A percentile compares a stretch with the other conserved stretches of the same genome.
Evolutionary conservation across 192 early-diverging fungal species (phyloP).

Genomic region (Kickxella alabastrina): DNA sequence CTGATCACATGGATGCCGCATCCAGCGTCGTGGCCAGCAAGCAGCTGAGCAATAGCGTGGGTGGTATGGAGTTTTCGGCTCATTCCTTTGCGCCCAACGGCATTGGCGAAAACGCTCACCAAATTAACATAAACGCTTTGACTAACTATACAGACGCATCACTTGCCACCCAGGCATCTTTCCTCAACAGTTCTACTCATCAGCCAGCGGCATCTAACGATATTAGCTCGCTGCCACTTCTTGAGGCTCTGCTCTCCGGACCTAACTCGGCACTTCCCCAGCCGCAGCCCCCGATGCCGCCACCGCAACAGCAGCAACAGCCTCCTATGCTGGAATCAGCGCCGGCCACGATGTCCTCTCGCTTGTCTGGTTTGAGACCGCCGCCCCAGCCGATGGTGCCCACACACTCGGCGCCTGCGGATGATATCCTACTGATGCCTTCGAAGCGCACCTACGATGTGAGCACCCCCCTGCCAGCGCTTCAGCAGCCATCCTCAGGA

Average conservation of each 20-base stretch:
- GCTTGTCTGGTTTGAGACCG: neutral
- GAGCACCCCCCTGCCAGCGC: too few relatives aligned
- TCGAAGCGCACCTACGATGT: too few relatives aligned
- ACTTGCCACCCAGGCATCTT: neutral
- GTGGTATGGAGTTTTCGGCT: neutral
- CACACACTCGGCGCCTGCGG: too few relatives aligned
- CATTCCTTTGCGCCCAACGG: neutral
- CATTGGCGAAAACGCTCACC: constrained; percentile 1
- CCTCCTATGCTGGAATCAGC: constrained; percentile 23
- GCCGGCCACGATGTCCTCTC: constrained; percentile 10
- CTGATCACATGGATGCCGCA: neutral
- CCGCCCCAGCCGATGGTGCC: too few relatives aligned
- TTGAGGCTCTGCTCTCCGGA: constrained; percentile 43
- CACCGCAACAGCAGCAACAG: neutral
- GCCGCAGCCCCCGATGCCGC: neutral
- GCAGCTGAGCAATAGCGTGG: neutral
- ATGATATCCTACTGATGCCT: too few relatives aligned
- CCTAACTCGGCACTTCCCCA: constrained; percentile 1
- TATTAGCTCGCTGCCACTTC: constrained; percentile 30
- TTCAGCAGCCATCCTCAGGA: neutral
- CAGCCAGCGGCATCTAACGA: constrained; percentile 13
- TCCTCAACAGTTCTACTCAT: constrained; percentile 4
- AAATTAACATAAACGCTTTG: constrained; percentile 5
- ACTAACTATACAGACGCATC: constrained; percentile 4
- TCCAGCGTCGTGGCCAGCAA: neutral